Evolutionary conservation across 1,284 basidiomycete genomes (phyloP), one percentile per base, ranked within the genome.

Genomic region (Farysia itapuensis): DNA sequence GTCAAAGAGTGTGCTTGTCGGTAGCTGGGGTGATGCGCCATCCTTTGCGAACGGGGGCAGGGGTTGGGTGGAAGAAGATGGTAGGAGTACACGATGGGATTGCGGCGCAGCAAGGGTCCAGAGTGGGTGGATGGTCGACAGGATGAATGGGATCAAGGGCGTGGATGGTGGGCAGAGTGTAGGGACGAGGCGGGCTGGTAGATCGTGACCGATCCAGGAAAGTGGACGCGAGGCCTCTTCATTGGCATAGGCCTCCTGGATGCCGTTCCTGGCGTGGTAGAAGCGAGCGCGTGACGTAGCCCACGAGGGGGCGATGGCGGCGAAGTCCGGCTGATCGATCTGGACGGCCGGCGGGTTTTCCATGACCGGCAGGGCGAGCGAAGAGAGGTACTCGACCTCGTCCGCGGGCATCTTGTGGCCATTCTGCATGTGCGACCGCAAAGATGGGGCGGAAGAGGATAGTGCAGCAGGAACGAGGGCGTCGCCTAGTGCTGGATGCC

Each of bases 161-260:
- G 38, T 26, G 1, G 43, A 33, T 6, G 53, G 22, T 4, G 26
- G 32, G 8, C 39, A 25, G 2, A 18, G 9, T 0, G 25, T 4
- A 4, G 35, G 6, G 13, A 75, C 77, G 12, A 77, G 54, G 22
- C 75, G 72, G 41, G 76, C 76, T 30, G 75, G 64, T 2, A 77
- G 53, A 32, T 78, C 77, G 58, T 78, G 79, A 28, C 74, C 78
- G 22, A 75, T 56, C 79, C 75, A 79, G 29, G 71, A 74, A 18
- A 72, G 51, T 0, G 75, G 71, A 5, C 51, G 11, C 29, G 34
- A n/a, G 54, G 63, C n/a, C 43, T 37, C 8, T 37, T 21, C 21
- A 34, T 33, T n/a, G 72, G 70, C 25, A 30, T 41, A 39, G 39
- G 42, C 46, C 9, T n/a, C 18, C 4, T 32, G 24, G 25, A 64